Percentiles rank a stretch among this genome's conserved stretches.
phyloP scores from a whole-genome alignment of 2,329 filamentous ascomycete species.

The Dothiorella sarmentorum region DNA sequence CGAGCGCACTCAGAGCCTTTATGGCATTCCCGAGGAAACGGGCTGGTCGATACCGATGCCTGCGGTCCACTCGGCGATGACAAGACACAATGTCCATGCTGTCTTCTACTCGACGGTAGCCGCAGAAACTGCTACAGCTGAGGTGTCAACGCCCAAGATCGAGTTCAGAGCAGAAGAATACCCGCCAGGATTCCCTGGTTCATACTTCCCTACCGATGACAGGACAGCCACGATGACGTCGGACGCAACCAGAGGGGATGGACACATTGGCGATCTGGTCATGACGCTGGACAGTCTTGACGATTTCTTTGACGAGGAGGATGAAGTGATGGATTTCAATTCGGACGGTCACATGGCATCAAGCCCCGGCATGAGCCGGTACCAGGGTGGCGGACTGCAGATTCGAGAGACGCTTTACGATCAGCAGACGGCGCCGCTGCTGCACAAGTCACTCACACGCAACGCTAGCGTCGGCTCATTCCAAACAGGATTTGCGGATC shows the following conservation, averaged over 20 bases:
- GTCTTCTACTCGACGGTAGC: constrained; percentile 89
- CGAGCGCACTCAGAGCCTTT: constrained; percentile 87
- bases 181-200: constrained; percentile 51
- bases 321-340: constrained; percentile 33
- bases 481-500: constrained; percentile 83
- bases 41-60: constrained; percentile 96
- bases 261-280: constrained; percentile 77
- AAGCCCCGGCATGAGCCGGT: constrained; percentile 30
- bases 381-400: constrained; percentile 50
- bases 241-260: constrained; percentile 70
- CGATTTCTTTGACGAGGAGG: constrained; percentile 53
- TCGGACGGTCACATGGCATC: constrained; percentile 32
- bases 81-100: constrained; percentile 87
- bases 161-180: constrained; percentile 92
- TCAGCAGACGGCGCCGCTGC: constrained; percentile 84
- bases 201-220: constrained; percentile 64
- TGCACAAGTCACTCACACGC: constrained; percentile 73
- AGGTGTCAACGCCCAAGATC: constrained; percentile 74
- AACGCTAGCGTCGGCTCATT: constrained; percentile 73
- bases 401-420: constrained; percentile 83
- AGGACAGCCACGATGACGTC: constrained; percentile 91
- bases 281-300: constrained; percentile 54
- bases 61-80: constrained; percentile 81
- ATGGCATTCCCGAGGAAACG: constrained; percentile 91
- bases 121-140: constrained; percentile 47